Base-by-base conservation (phyloP, 2,329 filamentous ascomycete genomes). In the Chaetomiaceae sp. region DNA sequence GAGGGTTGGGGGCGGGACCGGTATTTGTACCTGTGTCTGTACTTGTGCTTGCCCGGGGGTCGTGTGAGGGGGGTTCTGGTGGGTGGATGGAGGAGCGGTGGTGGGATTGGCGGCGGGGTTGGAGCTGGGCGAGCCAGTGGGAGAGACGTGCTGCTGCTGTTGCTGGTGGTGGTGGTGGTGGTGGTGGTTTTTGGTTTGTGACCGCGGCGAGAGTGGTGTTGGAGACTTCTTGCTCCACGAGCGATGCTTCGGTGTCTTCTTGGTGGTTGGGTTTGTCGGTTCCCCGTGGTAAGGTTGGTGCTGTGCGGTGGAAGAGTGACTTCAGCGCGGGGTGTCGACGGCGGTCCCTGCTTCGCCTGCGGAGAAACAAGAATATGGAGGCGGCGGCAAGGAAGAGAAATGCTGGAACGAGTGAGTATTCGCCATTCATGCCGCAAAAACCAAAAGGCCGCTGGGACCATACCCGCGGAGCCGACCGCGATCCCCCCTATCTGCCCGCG, bases 401-500 rank as follows among this genome's bases (percentile, higher is more conserved):
- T 9, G 34, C 49, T 52, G 20, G 14, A 4, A 38, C 4, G 6
- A n/a, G 21, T 23, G 13, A 23, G 13, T 9, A 11, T 34, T 8
- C 10, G 13, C 5, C 21, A 40, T 9, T 27, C n/a, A n/a, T n/a
- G n/a, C 32, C 11, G 13, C 3, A n/a, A 6, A 34, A 5, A 14
- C 6, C n/a, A n/a, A 34, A 18, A 11, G 27, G 18, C 14, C 3
- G 16, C 13, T 20, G 14, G 1, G 4, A 2, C 7, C 34, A 10
- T 43, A 53, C 51, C 51, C 5, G 44, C 11, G 7, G 32, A 13
- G 9, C 51, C 51, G 16, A 53, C 6, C 1, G 27, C 18, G 11
- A 53, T 48, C 3, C 51, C 51, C 7, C 37, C 51, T 23, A 53
- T 38, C n/a, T 53, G 51, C 5, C 44, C 44, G n/a, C n/a, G n/a